phyloP scores from a whole-genome alignment of 345 rosid genomes.

The Eucalyptus rudis region DNA sequence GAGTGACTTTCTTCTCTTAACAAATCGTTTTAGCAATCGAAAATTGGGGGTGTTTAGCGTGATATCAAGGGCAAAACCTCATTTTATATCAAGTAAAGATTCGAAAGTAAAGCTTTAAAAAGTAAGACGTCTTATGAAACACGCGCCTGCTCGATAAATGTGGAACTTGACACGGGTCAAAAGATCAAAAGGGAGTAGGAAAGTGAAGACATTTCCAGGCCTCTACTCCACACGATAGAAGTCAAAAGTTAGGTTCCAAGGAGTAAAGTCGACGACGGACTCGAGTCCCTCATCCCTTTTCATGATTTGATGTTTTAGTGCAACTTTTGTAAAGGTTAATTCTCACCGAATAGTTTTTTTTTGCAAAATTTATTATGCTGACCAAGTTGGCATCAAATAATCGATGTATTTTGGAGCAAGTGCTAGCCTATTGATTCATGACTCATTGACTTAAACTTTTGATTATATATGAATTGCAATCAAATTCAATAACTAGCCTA shows the following conservation, averaged over 20 bases:
- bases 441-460: neutral
- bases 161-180: neutral
- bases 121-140: neutral
- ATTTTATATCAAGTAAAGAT: neutral
- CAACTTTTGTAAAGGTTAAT: neutral
- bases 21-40: fast-evolving
- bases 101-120: neutral
- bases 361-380: neutral
- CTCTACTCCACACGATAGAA: neutral
- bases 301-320: neutral
- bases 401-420: neutral
- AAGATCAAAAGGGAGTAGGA: neutral
- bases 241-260: neutral
- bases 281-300: neutral
- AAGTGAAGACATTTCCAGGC: neutral
- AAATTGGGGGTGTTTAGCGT: neutral
- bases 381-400: neutral
- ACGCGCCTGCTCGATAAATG: neutral
- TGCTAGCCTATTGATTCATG: fast-evolving
- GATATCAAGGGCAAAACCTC: neutral
- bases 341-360: neutral
- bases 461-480: fast-evolving
- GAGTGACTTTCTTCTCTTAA: neutral
- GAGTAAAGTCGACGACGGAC: neutral
- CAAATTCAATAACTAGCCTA: neutral